Evolutionary conservation across 441 rosid species (phyloP).

Genomic region (Pelargonium hybrid): DNA sequence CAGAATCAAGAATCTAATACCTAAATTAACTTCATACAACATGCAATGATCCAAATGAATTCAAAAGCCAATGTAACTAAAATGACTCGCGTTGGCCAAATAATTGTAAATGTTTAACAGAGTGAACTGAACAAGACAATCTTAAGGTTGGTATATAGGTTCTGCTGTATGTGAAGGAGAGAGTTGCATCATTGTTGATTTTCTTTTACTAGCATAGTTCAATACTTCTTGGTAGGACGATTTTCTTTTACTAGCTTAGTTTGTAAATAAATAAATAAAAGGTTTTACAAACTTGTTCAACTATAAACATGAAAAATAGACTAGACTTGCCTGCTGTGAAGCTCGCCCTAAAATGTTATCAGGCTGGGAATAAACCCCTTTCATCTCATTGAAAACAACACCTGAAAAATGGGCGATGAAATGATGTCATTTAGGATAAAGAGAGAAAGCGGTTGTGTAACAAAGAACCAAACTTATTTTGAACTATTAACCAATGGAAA

Average conservation of each 20-base stretch:
- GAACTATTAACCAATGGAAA: not conserved
- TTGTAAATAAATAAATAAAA: not conserved
- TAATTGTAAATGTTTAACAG: not conserved
- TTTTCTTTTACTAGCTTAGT: not conserved
- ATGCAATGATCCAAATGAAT: not conserved
- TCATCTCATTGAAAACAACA: conserved; percentile 97
- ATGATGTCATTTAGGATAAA: conserved; percentile 6
- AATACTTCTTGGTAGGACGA: not conserved
- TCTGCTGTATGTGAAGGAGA: not conserved
- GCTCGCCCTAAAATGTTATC: conserved; percentile 75
- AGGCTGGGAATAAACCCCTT: conserved; percentile 96
- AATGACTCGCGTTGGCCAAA: not conserved
- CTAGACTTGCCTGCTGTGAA: conserved; percentile 59
- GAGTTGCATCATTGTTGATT: not conserved
- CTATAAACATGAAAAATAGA: not conserved
- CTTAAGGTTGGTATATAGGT: not conserved
- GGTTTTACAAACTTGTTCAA: not conserved
- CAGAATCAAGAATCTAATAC: not conserved
- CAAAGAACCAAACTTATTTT: not conserved
- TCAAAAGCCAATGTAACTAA: not conserved
- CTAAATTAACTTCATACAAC: not conserved
- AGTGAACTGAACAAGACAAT: not conserved
- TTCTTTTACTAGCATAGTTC: not conserved
- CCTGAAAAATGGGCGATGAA: conserved; percentile 39
- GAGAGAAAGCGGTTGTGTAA: not conserved